These are phyloP conservation scores for Fragaria ananassa DNA, from an alignment of 306 rosid genomes.

Conservation along the genomic window DNA sequence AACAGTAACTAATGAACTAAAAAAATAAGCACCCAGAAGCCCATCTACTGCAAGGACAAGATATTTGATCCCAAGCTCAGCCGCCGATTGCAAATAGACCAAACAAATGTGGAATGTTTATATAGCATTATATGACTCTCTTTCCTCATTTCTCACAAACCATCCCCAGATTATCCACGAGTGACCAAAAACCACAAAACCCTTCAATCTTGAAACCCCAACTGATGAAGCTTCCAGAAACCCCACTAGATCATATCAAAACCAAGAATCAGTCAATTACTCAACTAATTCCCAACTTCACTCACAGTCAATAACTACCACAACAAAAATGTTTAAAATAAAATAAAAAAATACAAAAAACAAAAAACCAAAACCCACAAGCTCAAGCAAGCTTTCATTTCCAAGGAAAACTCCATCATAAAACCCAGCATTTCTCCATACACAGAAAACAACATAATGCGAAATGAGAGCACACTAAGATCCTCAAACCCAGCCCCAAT, in stretches of 20 bases:
- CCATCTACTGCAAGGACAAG: background rate
- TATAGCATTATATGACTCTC: conserved; percentile 13
- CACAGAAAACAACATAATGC: background rate
- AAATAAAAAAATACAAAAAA: background rate
- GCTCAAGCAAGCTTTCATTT: conserved; percentile 19
- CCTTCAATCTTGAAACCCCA: conserved; percentile 17
- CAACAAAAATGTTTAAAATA: background rate
- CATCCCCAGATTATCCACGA: conserved; percentile 6
- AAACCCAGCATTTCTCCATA: background rate
- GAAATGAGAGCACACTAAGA: conserved; percentile 26
- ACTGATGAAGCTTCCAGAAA: conserved; percentile 25
- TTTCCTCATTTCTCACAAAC: background rate
- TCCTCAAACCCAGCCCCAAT: conserved; percentile 18
- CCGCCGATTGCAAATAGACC: background rate
- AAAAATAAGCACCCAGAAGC: background rate
- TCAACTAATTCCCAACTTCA: conserved; percentile 25
- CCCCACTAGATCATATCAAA: conserved; percentile 26
- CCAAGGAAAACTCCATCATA: conserved; percentile 6
- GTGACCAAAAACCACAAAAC: conserved; percentile 19
- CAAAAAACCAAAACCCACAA: conserved; percentile 8
- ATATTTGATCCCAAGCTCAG: background rate
- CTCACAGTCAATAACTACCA: conserved; percentile 14
- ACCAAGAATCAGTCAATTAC: conserved; percentile 1
- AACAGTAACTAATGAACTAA: background rate
- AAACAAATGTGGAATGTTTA: conserved; percentile 14